A percentile compares a stretch with the other conserved stretches of the same genome.
phyloP scores from a whole-genome alignment of 2,329 filamentous ascomycete genomes.

The Alternaria infectoria region DNA sequence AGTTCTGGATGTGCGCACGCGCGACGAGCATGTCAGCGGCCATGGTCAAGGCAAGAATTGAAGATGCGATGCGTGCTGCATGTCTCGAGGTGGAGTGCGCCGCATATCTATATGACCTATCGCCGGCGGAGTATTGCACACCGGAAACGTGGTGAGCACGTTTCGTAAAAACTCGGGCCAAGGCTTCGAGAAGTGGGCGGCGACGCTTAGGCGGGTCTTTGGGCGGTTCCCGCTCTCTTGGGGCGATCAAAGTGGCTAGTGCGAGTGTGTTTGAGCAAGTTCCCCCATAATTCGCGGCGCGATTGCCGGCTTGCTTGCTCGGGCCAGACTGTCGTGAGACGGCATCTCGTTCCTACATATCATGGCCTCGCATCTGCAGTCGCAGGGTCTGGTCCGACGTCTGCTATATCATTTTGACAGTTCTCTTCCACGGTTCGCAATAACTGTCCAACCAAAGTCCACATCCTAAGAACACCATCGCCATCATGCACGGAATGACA shows the following conservation, averaged over 20 bases:
- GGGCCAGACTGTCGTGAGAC: constrained; percentile 9
- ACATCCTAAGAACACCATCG: neutral
- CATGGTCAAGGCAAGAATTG: constrained; percentile 24
- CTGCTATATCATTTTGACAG: neutral
- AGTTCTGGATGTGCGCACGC: constrained; percentile 54
- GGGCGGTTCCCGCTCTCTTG: neutral
- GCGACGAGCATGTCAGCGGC: constrained; percentile 25
- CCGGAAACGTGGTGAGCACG: constrained; percentile 12
- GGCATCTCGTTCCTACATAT: constrained; percentile 17
- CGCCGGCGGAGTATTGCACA: neutral
- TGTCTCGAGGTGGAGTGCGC: neutral
- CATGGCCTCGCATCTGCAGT: constrained; percentile 11
- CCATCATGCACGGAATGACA: constrained; percentile 24
- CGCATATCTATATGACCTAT: constrained; percentile 19
- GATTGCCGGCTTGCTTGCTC: constrained; percentile 7
- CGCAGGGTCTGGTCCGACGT: neutral
- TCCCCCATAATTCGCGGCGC: constrained; percentile 32
- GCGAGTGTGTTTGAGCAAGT: constrained; percentile 42
- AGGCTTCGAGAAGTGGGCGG: neutral
- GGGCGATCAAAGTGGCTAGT: neutral
- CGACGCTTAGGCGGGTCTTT: neutral
- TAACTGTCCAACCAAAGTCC: neutral
- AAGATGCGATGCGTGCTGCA: constrained; percentile 3
- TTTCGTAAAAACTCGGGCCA: constrained; percentile 4
- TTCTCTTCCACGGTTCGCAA: neutral